A percentile compares a stretch with the other conserved stretches of the same genome.
Evolutionary conservation across 2,329 filamentous ascomycete species (phyloP).

Genomic region (Claviceps digitariae): DNA sequence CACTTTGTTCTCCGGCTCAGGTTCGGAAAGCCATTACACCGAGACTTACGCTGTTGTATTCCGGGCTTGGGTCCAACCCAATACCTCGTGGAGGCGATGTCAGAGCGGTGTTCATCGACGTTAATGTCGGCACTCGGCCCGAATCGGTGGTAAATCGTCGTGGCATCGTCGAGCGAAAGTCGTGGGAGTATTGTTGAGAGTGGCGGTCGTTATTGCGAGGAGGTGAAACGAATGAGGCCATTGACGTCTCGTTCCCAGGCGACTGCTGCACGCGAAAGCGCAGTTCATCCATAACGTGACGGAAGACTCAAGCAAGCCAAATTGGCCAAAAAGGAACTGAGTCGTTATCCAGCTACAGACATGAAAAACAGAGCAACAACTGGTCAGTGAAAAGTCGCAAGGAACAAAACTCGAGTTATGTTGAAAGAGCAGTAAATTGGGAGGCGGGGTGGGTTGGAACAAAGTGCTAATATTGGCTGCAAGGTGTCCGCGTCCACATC

Average conservation of each 20-base stretch:
- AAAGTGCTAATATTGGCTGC: conserved; percentile 11
- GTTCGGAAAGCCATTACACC: neutral
- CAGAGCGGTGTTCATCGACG: conserved; percentile 31
- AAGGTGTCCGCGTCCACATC: conserved; percentile 5
- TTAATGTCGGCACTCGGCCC: conserved; percentile 65
- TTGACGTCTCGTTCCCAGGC: conserved; percentile 60
- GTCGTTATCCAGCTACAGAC: conserved; percentile 21
- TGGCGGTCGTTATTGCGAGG: conserved; percentile 55
- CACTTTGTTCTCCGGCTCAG: neutral
- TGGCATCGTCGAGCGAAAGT: conserved; percentile 65
- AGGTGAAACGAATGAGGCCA: conserved; percentile 62
- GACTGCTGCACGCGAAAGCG: conserved; percentile 67
- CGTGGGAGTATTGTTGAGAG: conserved; percentile 39
- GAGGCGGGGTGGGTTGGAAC: conserved; percentile 15
- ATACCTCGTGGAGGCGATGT: conserved; percentile 35
- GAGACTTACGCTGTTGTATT: conserved; percentile 30
- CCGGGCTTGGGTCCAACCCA: conserved; percentile 28
- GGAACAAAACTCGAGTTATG: conserved; percentile 12
- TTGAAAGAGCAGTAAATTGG: conserved; percentile 16
- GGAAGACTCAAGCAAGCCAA: conserved; percentile 25
- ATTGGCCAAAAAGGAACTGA: conserved; percentile 21
- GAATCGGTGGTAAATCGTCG: conserved; percentile 91
- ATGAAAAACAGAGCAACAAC: conserved; percentile 21
- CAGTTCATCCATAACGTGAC: conserved; percentile 54
- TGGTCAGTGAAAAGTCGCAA: conserved; percentile 16